Evolutionary conservation across 164 flowering plant genomes (phyloP).

Genomic region (Malania oleifera): DNA sequence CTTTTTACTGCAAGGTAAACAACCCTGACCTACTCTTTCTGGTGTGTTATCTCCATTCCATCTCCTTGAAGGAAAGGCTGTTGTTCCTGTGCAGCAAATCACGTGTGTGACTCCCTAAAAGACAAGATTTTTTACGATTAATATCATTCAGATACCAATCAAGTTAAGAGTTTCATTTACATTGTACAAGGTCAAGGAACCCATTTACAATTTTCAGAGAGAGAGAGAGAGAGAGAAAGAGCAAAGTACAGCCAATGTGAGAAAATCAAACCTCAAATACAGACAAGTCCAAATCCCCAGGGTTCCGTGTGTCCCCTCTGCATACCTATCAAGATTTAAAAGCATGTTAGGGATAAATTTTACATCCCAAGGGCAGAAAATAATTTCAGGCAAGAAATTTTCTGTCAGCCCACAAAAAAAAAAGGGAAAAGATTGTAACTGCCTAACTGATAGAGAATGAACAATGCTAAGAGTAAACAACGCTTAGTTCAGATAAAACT

Average conservation of each 20-base stretch:
- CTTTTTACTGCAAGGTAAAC: conserved; percentile 9
- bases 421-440: no score
- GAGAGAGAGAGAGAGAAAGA: conserved; percentile 8
- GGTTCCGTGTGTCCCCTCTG: conserved; percentile 82
- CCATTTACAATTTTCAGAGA: background rate
- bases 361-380: conserved; percentile 4
- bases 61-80: conserved; percentile 92
- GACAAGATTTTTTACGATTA: conserved; percentile 5
- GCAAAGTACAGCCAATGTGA: conserved; percentile 6
- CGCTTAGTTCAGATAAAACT: conserved; percentile 1
- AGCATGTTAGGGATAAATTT: conserved; percentile 1
- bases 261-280: conserved; percentile 63
- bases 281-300: conserved; percentile 58
- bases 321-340: conserved; percentile 40
- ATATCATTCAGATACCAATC: no score
- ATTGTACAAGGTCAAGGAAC: background rate
- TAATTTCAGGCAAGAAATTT: background rate
- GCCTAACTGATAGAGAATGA: background rate
- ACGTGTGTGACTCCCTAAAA: conserved; percentile 91
- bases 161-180: no score
- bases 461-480: conserved; percentile 2
- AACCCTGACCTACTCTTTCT: conserved; percentile 83
- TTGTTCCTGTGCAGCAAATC: conserved; percentile 94
- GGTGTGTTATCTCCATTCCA: conserved; percentile 97
- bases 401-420: background rate